phyloP scores from a whole-genome alignment of 306 rosid species.

The Trifolium pratense region DNA sequence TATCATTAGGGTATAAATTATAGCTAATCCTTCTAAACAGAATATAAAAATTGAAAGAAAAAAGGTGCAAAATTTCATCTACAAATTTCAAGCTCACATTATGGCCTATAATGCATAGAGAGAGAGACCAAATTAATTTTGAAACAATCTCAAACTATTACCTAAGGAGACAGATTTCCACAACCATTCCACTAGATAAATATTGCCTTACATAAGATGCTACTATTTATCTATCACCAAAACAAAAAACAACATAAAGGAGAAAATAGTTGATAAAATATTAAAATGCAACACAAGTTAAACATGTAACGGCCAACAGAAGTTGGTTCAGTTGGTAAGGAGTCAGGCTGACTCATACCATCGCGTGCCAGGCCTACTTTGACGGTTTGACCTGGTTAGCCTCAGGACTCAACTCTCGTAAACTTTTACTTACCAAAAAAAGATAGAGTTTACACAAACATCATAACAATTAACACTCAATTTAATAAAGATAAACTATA shows the following conservation, averaged over 20 bases:
- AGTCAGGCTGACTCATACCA: too few species aligned
- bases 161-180: slow-evolving; percentile 23
- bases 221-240: slow-evolving; percentile 12
- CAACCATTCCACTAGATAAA: slow-evolving; percentile 13
- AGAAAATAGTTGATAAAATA: not conserved
- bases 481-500: not conserved
- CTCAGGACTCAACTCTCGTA: too few species aligned
- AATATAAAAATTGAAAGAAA: not conserved
- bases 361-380: too few species aligned
- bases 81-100: not conserved
- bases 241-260: not conserved
- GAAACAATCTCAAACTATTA: slow-evolving; percentile 22
- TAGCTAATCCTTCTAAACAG: not conserved
- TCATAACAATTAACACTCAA: slow-evolving; percentile 19
- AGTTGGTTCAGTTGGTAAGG: too few species aligned
- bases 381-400: too few species aligned
- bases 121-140: slow-evolving; percentile 4
- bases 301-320: not conserved
- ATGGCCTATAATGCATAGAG: not conserved
- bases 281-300: not conserved
- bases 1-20: slow-evolving; percentile 4
- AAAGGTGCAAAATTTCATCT: not conserved
- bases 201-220: not conserved
- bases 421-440: too few species aligned
- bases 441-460: not conserved